Evolutionary conservation across 164 flowering plant genomes (phyloP).

Genomic region (Houttuynia cordata): DNA sequence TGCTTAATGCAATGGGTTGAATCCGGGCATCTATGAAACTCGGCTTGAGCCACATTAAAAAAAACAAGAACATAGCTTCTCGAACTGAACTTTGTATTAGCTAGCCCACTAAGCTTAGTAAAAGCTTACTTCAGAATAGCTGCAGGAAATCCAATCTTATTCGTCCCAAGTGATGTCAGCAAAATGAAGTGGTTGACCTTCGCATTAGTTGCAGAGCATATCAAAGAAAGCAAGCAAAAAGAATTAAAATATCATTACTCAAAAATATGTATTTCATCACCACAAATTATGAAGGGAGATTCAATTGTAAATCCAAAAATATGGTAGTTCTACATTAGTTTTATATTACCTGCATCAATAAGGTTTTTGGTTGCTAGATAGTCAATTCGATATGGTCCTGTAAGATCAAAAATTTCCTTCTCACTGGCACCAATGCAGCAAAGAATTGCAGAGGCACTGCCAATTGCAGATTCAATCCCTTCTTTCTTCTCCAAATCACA

Average conservation of each 20-base stretch:
- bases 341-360: constrained; percentile 70
- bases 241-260: too few relatives aligned
- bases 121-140: constrained; percentile 79
- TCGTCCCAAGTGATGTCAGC: constrained; percentile 92
- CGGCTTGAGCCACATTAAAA: background rate
- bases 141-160: constrained; percentile 91
- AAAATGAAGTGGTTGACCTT: constrained; percentile 73
- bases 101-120: background rate
- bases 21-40: background rate
- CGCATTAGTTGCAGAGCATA: constrained; percentile 48
- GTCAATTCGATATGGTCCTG: constrained; percentile 92
- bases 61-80: background rate
- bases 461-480: constrained; percentile 54
- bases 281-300: too few relatives aligned
- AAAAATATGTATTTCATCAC: too few relatives aligned
- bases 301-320: too few relatives aligned
- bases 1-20: background rate
- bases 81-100: background rate
- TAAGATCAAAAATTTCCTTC: constrained; percentile 81
- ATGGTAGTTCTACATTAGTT: too few relatives aligned
- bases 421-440: constrained; percentile 99
- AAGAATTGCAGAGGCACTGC: constrained; percentile 66
- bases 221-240: too few relatives aligned
- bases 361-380: constrained; percentile 79
- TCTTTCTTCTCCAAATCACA: constrained; percentile 80